Base-by-base conservation (phyloP, 2,329 filamentous ascomycete genomes). In the Phaeoacremonium minimum region DNA sequence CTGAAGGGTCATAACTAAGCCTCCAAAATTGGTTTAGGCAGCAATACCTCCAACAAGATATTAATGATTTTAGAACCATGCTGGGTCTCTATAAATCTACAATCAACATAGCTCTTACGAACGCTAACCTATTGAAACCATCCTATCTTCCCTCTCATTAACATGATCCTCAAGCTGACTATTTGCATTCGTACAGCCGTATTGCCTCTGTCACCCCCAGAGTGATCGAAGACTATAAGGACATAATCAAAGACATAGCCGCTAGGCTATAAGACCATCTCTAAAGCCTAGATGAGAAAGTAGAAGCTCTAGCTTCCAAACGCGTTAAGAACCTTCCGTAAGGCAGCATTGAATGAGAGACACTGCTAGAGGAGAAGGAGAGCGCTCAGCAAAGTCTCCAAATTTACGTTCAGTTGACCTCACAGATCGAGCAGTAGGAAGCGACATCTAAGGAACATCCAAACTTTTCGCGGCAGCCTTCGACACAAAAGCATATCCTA, bases 151-250 rank as follows among this genome's bases (percentile, higher is more conserved):
- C 12, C 20, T 9, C n/a, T 22, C 29, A 15, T 37, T 33, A 15
- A 15, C 34, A 11, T 18, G 26, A 12, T 30, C 13, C 18, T 19
- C 29, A 15, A 26, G 29, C 18, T 38, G 12, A 33, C 37, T 34
- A 26, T 26, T 26, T 26, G 12, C 16, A 16, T 30, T 17, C 17
- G 8, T 14, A 20, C 22, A 37, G 35, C 15, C 35, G 38, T 28
- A 15, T 30, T 18, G 15, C 31, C 17, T 15, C 38, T 9, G 30
- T 40, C 11, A 37, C 40, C 7, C 30, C 33, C 8, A 18, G 32
- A 29, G 34, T 33, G n/a, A 19, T 43, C 14, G 37, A 43, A 11
- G 37, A 43, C 26, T 43, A 43, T 28, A 14, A 43, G 15, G 30
- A 43, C 30, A 34, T 42, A 30, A 39, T 42, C 26, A 16, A 18